A percentile compares a stretch with the other conserved stretches of the same genome.
These are phyloP conservation scores for Scenedesmus sp. DNA, from an alignment of 163 green algal genomes.

Conservation along the genomic window DNA sequence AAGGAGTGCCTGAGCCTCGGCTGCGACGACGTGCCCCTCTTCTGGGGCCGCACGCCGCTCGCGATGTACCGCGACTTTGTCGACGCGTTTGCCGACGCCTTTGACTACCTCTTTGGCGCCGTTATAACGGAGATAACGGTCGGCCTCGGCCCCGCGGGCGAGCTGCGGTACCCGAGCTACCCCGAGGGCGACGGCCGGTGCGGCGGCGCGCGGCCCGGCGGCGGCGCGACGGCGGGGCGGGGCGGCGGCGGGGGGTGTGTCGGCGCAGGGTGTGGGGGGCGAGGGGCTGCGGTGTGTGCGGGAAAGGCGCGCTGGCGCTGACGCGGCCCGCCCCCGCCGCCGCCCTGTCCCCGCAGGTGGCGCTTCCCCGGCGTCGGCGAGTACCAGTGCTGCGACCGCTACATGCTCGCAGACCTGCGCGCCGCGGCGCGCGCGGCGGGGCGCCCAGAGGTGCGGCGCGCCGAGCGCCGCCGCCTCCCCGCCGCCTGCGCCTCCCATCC, in stretches of 20 bases:
- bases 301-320: too few species aligned
- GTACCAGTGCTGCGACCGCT: slow-evolving; percentile 99
- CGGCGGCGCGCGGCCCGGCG: neutral
- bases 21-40: slow-evolving; percentile 87
- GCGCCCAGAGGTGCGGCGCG: too few species aligned
- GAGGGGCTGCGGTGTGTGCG: too few species aligned
- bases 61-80: slow-evolving; percentile 92
- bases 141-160: slow-evolving; percentile 93
- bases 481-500: too few species aligned
- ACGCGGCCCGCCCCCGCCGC: too few species aligned
- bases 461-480: too few species aligned
- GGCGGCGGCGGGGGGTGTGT: too few species aligned
- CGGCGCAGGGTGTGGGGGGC: too few species aligned
- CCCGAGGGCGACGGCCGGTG: slow-evolving; percentile 89
- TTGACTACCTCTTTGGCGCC: slow-evolving; percentile 81
- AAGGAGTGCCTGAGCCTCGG: slow-evolving; percentile 94
- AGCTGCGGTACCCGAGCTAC: slow-evolving; percentile 97
- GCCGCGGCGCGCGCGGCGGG: slow-evolving; percentile 67
- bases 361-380: slow-evolving; percentile 97
- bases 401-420: slow-evolving; percentile 85
- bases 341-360: slow-evolving; percentile 64
- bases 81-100: slow-evolving; percentile 76
- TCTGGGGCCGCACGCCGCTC: slow-evolving; percentile 87
- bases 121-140: slow-evolving; percentile 95
- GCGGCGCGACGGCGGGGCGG: too few species aligned